phyloP scores from a whole-genome alignment of 2,329 filamentous ascomycete genomes.

The Xylariaceae sp. region DNA sequence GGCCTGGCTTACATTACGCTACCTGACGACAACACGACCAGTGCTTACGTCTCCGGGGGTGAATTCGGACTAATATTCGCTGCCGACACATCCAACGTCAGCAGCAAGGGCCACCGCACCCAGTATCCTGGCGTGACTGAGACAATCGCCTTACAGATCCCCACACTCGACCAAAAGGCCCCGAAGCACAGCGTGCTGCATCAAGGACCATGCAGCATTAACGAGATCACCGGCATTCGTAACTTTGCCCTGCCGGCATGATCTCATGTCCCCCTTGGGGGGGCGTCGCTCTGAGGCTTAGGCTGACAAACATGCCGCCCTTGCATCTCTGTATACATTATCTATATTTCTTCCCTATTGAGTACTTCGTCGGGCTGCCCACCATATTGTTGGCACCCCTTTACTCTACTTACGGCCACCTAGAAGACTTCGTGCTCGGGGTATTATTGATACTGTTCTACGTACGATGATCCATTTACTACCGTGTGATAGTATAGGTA shows the following conservation, averaged over 20 bases:
- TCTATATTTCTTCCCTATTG: no score
- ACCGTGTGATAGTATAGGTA: no score
- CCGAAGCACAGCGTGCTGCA: slow-evolving; percentile 50
- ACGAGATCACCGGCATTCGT: slow-evolving; percentile 30
- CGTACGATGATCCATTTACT: no score
- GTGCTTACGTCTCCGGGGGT: slow-evolving; percentile 46
- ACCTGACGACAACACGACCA: slow-evolving; percentile 41
- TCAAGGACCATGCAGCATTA: slow-evolving; percentile 44
- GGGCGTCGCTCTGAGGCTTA: no score
- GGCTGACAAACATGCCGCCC: no score
- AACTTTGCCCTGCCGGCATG: slow-evolving; percentile 14
- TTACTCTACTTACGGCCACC: no score
- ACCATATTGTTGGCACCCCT: no score
- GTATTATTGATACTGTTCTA: no score
- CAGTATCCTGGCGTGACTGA: slow-evolving; percentile 47
- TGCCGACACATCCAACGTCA: slow-evolving; percentile 48
- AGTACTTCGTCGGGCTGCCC: no score
- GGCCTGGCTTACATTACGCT: slow-evolving; percentile 51
- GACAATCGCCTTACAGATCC: slow-evolving; percentile 47
- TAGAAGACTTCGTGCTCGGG: no score
- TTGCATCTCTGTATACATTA: no score
- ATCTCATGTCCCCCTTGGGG: no score
- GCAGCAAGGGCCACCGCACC: slow-evolving; percentile 48
- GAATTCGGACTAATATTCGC: slow-evolving; percentile 50
- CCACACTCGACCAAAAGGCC: slow-evolving; percentile 41